phyloP scores from a whole-genome alignment of 345 rosid genomes.

The Chamaenerion angustifolium region DNA sequence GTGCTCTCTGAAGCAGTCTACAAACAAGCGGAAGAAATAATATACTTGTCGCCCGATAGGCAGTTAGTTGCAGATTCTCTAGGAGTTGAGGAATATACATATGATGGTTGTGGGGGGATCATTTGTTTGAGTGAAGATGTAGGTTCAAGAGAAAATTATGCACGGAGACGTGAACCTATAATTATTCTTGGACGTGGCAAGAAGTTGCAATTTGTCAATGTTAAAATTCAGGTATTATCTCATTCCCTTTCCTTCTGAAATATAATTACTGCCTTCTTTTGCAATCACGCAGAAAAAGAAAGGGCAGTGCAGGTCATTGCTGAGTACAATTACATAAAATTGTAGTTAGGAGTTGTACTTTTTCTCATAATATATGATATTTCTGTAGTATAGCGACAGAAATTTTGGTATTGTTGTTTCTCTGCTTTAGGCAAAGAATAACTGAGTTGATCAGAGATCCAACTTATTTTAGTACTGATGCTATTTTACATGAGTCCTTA shows the following conservation, averaged over 20 bases:
- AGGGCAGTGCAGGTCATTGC: too few species aligned
- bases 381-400: too few species aligned
- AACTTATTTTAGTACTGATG: too few species aligned
- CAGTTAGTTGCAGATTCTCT: constrained; percentile 70
- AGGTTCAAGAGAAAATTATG: constrained; percentile 29
- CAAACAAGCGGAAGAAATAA: constrained; percentile 69
- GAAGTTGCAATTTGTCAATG: constrained; percentile 75
- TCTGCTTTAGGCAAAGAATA: too few species aligned
- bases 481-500: too few species aligned
- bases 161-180: constrained; percentile 50
- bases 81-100: constrained; percentile 68
- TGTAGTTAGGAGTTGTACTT: too few species aligned
- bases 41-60: constrained; percentile 64
- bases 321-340: too few species aligned
- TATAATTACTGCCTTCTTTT: background rate
- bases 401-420: too few species aligned
- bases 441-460: too few species aligned
- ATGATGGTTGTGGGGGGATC: constrained; percentile 84
- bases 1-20: constrained; percentile 55
- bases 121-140: constrained; percentile 50
- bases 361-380: too few species aligned
- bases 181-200: constrained; percentile 83
- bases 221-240: constrained; percentile 69
- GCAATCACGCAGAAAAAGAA: too few species aligned
- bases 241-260: constrained; percentile 1